Percentiles rank a stretch among this genome's conserved stretches.
phyloP scores from a whole-genome alignment of 805 yeast genomes.

The Metschnikowia matae region DNA sequence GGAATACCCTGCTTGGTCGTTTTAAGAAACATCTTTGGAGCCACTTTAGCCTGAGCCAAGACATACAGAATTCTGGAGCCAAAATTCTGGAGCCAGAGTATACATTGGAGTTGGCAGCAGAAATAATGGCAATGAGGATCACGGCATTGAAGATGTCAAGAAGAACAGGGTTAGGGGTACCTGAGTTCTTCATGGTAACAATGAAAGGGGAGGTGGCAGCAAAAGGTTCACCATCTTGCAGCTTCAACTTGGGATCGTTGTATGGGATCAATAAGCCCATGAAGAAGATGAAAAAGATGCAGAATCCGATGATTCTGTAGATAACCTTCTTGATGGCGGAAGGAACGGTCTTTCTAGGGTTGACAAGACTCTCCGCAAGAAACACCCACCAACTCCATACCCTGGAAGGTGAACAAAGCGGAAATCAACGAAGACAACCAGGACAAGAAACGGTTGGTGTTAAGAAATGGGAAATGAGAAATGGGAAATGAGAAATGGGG shows the following conservation, averaged over 20 bases:
- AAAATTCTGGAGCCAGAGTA: slow-evolving; percentile 74
- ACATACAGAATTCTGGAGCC: slow-evolving; percentile 51
- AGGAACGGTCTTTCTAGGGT: slow-evolving; percentile 69
- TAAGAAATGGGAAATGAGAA: too few relatives aligned
- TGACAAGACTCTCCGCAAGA: slow-evolving; percentile 70
- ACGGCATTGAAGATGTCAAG: slow-evolving; percentile 73
- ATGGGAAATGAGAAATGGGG: too few relatives aligned
- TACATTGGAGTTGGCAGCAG: slow-evolving; percentile 77
- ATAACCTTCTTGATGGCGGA: slow-evolving; percentile 68
- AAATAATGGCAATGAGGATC: slow-evolving; percentile 58
- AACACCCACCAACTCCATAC: slow-evolving; percentile 72
- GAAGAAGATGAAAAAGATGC: slow-evolving; percentile 61
- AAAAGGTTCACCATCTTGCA: slow-evolving; percentile 24
- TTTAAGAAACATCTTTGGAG: slow-evolving; percentile 48
- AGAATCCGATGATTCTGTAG: slow-evolving; percentile 61
- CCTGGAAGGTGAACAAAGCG: slow-evolving; percentile 80
- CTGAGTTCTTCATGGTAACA: slow-evolving; percentile 65
- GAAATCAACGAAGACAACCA: slow-evolving; percentile 66
- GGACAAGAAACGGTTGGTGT: slow-evolving; percentile 61
- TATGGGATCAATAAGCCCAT: slow-evolving; percentile 69
- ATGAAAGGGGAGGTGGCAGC: slow-evolving; percentile 65
- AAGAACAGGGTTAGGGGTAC: slow-evolving; percentile 55
- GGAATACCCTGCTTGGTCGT: slow-evolving; percentile 63
- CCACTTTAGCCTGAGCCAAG: slow-evolving; percentile 56
- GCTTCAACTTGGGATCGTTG: slow-evolving; percentile 53